Conservation (phyloP, 2,329 filamentous ascomycete species). For the Trichoderma aggressivum region DNA sequence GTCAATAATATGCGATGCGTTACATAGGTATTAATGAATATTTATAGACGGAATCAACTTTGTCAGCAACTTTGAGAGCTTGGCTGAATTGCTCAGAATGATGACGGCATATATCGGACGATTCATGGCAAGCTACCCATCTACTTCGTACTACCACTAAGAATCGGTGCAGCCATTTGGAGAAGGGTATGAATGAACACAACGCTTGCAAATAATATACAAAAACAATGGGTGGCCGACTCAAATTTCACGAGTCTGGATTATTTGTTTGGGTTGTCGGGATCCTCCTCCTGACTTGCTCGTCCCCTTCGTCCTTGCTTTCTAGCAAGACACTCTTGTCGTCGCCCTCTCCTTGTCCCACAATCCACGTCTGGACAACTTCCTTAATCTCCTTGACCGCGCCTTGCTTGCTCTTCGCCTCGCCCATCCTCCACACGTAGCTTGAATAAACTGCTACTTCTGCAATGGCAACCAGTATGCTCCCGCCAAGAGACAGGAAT, state of each 20-base stretch:
- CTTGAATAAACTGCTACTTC: conserved; percentile 76
- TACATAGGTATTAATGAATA: not conserved
- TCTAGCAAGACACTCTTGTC: conserved; percentile 27
- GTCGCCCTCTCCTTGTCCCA: conserved; percentile 38
- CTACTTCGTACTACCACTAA: not conserved
- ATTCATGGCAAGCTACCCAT: not conserved
- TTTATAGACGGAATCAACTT: not conserved
- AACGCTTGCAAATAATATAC: not conserved
- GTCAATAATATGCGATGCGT: not conserved
- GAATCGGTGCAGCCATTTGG: not conserved
- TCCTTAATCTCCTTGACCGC: conserved; percentile 63
- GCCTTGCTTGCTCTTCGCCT: conserved; percentile 63
- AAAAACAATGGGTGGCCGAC: not conserved
- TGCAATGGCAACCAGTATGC: conserved; percentile 66
- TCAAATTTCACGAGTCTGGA: not conserved
- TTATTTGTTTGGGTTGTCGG: not conserved
- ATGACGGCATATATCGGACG: not conserved
- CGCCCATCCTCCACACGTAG: conserved; percentile 67
- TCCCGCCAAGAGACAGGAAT: conserved; percentile 68
- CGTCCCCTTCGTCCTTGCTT: conserved; percentile 24
- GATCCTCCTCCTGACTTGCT: conserved; percentile 29
- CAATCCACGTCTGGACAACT: conserved; percentile 69
- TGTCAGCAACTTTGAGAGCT: not conserved
- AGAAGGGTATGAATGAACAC: not conserved
- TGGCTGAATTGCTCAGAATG: not conserved